Percentiles rank a stretch among this genome's conserved stretches.
Evolutionary conservation across 2,329 filamentous ascomycete genomes (phyloP).

Genomic region (Ploettnerulaceae sp.): DNA sequence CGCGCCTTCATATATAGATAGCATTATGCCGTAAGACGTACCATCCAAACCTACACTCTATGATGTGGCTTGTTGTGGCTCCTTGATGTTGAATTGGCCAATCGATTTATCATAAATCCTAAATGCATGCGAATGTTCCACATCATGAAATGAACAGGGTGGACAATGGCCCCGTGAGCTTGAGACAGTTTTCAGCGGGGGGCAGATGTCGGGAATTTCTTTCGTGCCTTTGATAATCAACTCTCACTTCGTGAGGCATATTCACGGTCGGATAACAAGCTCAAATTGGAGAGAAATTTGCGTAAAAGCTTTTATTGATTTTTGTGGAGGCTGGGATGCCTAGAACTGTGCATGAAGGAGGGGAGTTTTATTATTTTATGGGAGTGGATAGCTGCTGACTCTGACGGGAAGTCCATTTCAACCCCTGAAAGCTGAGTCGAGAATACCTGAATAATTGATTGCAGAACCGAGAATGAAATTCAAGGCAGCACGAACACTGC

Average conservation of each 20-base stretch:
- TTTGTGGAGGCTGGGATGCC: too few species aligned
- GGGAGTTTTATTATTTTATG: neutral
- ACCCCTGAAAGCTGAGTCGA: neutral
- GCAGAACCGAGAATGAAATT: neutral
- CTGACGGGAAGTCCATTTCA: neutral
- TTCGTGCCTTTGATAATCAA: too few species aligned
- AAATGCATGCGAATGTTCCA: neutral
- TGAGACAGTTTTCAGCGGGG: neutral
- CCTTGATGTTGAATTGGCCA: neutral
- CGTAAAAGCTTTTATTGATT: too few species aligned
- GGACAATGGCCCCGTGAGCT: neutral
- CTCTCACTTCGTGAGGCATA: too few species aligned
- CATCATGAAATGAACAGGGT: neutral
- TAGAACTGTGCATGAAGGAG: too few species aligned
- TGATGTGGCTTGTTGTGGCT: neutral
- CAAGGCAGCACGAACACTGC: neutral
- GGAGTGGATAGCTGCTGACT: constrained; percentile 1
- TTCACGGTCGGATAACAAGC: too few species aligned
- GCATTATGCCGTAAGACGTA: too few species aligned
- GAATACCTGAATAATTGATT: neutral
- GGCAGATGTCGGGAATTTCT: too few species aligned
- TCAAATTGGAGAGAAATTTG: too few species aligned
- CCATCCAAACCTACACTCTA: neutral
- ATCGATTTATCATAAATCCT: neutral
- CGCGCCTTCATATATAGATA: too few species aligned